phyloP scores from a whole-genome alignment of 78 protist genomes.

The Dictyostelium capitatum region DNA sequence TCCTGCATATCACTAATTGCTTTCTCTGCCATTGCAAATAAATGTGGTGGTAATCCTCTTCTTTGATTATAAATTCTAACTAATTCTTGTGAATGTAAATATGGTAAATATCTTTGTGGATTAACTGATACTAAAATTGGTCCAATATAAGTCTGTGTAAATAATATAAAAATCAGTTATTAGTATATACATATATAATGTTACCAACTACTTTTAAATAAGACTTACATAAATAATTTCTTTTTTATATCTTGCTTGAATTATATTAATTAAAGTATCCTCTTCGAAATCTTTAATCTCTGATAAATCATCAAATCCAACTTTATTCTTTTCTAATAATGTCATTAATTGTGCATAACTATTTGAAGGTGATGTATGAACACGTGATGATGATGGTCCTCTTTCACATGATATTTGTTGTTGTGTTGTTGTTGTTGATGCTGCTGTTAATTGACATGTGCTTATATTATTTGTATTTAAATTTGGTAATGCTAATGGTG shows the following conservation, averaged over 20 bases:
- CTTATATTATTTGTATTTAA: too few species aligned
- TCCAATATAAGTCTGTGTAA: slow-evolving; percentile 39
- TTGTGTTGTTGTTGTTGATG: background rate
- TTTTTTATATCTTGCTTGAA: slow-evolving; percentile 64
- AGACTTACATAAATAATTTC: slow-evolving; percentile 69
- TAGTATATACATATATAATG: background rate
- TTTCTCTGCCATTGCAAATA: slow-evolving; percentile 34
- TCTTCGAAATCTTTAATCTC: slow-evolving; percentile 55
- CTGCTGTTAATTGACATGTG: background rate
- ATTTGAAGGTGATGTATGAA: background rate
- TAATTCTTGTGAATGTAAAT: slow-evolving; percentile 47
- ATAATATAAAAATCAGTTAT: background rate
- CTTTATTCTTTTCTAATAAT: slow-evolving; percentile 39
- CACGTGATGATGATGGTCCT: slow-evolving; percentile 9
- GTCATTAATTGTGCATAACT: background rate
- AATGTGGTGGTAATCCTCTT: slow-evolving; percentile 56
- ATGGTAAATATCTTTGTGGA: slow-evolving; percentile 29
- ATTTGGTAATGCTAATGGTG: background rate
- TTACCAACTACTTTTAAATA: too few species aligned
- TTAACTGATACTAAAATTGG: slow-evolving; percentile 57
- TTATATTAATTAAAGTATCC: slow-evolving; percentile 26
- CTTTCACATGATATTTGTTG: slow-evolving; percentile 20
- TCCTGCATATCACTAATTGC: slow-evolving; percentile 54
- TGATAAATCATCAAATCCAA: slow-evolving; percentile 47
- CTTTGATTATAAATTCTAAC: slow-evolving; percentile 35